Conservation (phyloP, 108 stramenopile genomes). For the Aurantiochytrium sp. region DNA sequence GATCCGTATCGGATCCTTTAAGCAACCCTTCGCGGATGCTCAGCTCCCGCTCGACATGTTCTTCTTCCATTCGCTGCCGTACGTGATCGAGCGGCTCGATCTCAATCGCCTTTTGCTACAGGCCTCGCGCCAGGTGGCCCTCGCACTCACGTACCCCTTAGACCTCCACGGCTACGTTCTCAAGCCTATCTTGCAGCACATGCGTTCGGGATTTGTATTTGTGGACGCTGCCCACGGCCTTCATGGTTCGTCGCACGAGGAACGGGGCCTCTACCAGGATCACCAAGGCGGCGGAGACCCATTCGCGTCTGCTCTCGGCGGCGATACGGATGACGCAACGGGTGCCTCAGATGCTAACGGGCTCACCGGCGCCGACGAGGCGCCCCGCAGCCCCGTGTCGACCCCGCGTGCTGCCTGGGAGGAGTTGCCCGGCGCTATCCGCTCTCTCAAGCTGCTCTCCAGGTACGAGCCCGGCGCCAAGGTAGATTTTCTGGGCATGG, state of each 20-base stretch:
- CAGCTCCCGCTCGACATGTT: conserved; percentile 18
- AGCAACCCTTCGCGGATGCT: not conserved
- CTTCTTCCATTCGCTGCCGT: conserved; percentile 1
- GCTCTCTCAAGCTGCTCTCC: not conserved
- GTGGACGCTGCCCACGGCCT: not conserved
- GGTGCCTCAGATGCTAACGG: no score
- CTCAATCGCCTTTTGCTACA: not conserved
- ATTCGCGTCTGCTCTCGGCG: no score
- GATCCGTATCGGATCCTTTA: not conserved
- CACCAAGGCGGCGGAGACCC: no score
- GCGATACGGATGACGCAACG: no score
- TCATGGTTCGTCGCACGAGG: no score
- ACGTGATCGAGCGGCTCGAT: conserved; percentile 10
- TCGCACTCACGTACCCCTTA: not conserved
- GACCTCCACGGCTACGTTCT: conserved; percentile 22
- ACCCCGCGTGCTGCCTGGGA: not conserved
- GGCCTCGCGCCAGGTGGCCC: not conserved
- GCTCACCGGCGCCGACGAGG: not conserved
- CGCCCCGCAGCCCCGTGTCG: not conserved
- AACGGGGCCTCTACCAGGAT: no score
- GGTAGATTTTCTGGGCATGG: not conserved
- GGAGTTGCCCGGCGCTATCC: not conserved
- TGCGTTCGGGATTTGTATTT: not conserved
- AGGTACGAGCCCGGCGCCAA: not conserved
- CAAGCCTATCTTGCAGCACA: not conserved